Conservation (phyloP, 2,329 filamentous ascomycete genomes). For the Berkeleyomyces basicola region DNA sequence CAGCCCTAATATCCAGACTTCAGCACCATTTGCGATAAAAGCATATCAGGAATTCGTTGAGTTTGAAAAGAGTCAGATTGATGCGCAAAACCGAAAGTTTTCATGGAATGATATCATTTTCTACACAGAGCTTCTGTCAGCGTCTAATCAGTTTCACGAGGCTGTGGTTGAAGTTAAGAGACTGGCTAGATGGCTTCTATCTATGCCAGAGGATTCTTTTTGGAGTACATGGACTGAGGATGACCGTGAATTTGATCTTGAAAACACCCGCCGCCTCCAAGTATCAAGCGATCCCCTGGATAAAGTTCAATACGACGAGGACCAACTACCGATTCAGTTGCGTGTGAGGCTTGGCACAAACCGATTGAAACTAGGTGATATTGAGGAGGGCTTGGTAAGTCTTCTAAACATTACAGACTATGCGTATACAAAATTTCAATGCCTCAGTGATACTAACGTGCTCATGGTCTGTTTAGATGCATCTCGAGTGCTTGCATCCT, state of each 20-base stretch:
- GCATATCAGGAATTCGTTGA: slow-evolving; percentile 34
- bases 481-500: slow-evolving; percentile 55
- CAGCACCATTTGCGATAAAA: slow-evolving; percentile 25
- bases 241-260: slow-evolving; percentile 77
- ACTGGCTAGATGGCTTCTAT: slow-evolving; percentile 67
- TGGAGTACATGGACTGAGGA: slow-evolving; percentile 62
- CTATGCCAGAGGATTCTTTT: slow-evolving; percentile 52
- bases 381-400: slow-evolving; percentile 58
- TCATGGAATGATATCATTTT: slow-evolving; percentile 74
- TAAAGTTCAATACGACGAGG: slow-evolving; percentile 37
- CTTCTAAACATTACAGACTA: background rate
- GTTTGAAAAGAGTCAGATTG: slow-evolving; percentile 21
- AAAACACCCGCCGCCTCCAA: slow-evolving; percentile 48
- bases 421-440: background rate
- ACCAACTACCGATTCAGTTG: slow-evolving; percentile 65
- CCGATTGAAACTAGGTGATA: slow-evolving; percentile 52
- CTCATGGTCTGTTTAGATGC: slow-evolving; percentile 20
- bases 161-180: slow-evolving; percentile 55
- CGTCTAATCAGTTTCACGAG: slow-evolving; percentile 42
- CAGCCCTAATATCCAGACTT: slow-evolving; percentile 27
- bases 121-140: slow-evolving; percentile 65
- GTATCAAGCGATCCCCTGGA: slow-evolving; percentile 43
- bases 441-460: slow-evolving; percentile 1
- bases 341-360: slow-evolving; percentile 72
- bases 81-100: slow-evolving; percentile 23